Conservation (phyloP, 768 basidiomycete genomes). For the Pulveroboletus sp. region DNA sequence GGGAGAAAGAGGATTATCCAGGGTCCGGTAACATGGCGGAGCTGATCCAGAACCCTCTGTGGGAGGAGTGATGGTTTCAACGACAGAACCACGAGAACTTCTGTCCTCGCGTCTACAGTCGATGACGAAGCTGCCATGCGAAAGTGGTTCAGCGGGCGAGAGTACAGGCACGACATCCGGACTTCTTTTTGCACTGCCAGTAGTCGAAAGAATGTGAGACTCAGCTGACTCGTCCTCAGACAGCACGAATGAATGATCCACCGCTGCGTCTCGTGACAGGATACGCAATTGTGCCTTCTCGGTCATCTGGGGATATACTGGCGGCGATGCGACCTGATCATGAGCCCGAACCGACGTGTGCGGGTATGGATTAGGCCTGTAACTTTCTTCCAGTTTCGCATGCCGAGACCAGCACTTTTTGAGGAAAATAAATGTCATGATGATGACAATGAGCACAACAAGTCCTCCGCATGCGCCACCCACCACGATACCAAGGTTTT, state of each 20-base stretch:
- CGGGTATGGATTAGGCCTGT: conserved; percentile 5
- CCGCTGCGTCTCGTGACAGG: neutral
- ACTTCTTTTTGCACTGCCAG: neutral
- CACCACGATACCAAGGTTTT: conserved; percentile 3
- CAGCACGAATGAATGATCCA: neutral
- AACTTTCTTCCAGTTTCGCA: neutral
- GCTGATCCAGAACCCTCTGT: neutral
- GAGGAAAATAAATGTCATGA: conserved; percentile 1
- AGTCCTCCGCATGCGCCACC: conserved; percentile 9
- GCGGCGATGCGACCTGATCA: neutral
- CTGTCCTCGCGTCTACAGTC: neutral
- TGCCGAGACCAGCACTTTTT: conserved; percentile 2
- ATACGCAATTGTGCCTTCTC: conserved; percentile 5
- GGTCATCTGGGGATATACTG: neutral
- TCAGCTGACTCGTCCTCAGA: neutral
- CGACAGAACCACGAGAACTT: neutral
- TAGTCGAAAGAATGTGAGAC: neutral
- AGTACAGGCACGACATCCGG: neutral
- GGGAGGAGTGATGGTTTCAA: neutral
- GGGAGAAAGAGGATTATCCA: neutral
- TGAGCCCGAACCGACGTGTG: neutral
- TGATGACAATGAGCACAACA: neutral
- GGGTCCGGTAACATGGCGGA: conserved; percentile 1
- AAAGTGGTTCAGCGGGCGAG: neutral
- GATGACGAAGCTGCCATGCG: neutral